A percentile compares a stretch with the other conserved stretches of the same genome.
Conservation (phyloP, 768 basidiomycete species). For the Fomitopsis pulvina region DNA sequence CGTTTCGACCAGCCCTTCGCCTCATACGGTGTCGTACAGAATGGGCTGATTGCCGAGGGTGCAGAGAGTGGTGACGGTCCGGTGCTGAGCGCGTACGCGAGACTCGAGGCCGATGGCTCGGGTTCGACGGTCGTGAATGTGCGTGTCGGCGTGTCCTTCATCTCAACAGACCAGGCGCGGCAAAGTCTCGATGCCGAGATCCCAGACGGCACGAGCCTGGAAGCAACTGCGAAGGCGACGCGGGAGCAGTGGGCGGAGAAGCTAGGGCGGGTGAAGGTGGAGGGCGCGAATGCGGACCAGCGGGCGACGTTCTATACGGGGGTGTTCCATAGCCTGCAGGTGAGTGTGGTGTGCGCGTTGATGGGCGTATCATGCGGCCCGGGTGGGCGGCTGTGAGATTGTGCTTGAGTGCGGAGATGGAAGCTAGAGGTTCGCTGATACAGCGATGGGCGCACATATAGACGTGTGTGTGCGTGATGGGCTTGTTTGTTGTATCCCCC, state of each 20-base stretch:
- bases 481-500: too few relatives aligned
- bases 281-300: constrained; percentile 28
- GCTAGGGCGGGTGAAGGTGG: constrained; percentile 29
- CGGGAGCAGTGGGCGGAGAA: constrained; percentile 34
- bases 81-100: constrained; percentile 44
- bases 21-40: constrained; percentile 44
- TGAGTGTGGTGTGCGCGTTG: too few relatives aligned
- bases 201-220: constrained; percentile 31
- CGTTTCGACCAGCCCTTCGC: constrained; percentile 43
- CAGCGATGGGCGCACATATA: too few relatives aligned
- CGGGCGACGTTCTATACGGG: constrained; percentile 47
- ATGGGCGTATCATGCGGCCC: too few relatives aligned
- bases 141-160: constrained; percentile 67
- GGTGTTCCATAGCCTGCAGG: constrained; percentile 58
- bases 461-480: too few relatives aligned
- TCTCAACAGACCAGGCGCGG: constrained; percentile 56
- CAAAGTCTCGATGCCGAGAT: constrained; percentile 33
- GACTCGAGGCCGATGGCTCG: constrained; percentile 25
- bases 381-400: too few relatives aligned
- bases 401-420: too few relatives aligned
- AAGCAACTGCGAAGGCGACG: constrained; percentile 30
- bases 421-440: too few relatives aligned
- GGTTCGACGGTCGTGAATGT: constrained; percentile 37
- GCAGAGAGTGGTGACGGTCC: constrained; percentile 32
- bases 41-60: constrained; percentile 29